phyloP scores from a whole-genome alignment of 495 filamentous ascomycete species.

The Cercophora newfieldiana region DNA sequence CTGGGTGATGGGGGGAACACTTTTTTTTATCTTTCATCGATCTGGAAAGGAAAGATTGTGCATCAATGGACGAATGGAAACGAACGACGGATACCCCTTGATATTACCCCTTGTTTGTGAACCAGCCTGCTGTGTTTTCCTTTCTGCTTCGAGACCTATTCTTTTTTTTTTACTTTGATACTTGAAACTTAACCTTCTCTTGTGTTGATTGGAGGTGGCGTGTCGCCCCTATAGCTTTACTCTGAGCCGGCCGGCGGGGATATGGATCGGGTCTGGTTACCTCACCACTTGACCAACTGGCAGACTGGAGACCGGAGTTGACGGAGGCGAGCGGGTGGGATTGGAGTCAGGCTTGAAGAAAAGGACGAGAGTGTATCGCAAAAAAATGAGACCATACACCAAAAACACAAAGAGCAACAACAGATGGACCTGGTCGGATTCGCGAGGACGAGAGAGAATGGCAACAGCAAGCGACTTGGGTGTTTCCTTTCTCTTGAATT shows the following conservation, averaged over 20 bases:
- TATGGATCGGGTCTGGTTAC: slow-evolving; percentile 19
- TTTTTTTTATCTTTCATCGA: slow-evolving; percentile 10
- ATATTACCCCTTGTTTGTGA: slow-evolving; percentile 18
- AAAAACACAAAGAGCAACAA: neutral
- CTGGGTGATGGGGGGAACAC: slow-evolving; percentile 12
- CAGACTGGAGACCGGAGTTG: neutral
- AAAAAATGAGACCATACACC: slow-evolving; percentile 9
- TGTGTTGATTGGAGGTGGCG: neutral
- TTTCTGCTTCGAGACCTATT: neutral
- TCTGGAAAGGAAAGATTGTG: slow-evolving; percentile 24
- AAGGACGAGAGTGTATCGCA: neutral
- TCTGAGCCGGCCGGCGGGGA: slow-evolving; percentile 7
- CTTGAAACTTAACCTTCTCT: neutral
- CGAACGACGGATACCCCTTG: slow-evolving; percentile 29
- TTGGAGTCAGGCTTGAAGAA: too few relatives aligned
- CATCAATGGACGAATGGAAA: slow-evolving; percentile 20
- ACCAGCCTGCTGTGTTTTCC: neutral
- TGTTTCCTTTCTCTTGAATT: neutral
- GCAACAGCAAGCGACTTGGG: neutral
- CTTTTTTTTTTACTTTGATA: slow-evolving; percentile 10
- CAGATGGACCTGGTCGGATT: neutral
- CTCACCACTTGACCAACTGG: slow-evolving; percentile 14
- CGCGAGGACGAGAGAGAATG: neutral
- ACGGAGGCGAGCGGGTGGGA: slow-evolving; percentile 12
- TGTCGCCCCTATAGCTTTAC: neutral